These are phyloP conservation scores for Berkeleyomyces rouxiae DNA, from an alignment of 2,329 filamentous ascomycete species.

Conservation along the genomic window DNA sequence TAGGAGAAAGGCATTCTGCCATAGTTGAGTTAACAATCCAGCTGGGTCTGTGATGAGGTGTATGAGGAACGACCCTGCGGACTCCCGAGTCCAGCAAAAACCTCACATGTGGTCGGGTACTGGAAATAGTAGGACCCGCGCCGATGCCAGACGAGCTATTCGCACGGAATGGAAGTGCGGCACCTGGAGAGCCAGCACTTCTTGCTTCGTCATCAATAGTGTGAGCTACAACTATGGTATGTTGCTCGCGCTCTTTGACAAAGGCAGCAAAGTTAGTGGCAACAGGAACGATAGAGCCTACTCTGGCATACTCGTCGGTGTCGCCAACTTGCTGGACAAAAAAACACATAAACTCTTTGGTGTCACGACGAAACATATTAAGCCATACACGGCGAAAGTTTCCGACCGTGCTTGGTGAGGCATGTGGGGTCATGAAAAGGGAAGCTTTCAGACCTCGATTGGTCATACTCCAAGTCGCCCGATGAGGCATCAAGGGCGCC, in stretches of 20 bases:
- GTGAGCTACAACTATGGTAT: slow-evolving; percentile 12
- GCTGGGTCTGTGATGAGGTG: slow-evolving; percentile 7
- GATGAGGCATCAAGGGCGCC: slow-evolving; percentile 11
- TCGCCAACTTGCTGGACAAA: slow-evolving; percentile 13
- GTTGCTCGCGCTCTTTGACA: slow-evolving; percentile 7
- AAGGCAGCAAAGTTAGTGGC: slow-evolving; percentile 9
- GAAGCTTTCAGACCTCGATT: slow-evolving; percentile 11
- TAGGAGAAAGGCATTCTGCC: slow-evolving; percentile 8
- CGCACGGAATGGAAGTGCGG: not conserved
- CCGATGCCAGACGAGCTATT: not conserved
- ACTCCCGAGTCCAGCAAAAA: slow-evolving; percentile 8
- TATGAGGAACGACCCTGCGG: slow-evolving; percentile 8
- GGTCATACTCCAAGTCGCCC: slow-evolving; percentile 9
- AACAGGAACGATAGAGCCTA: slow-evolving; percentile 9
- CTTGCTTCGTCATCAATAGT: not conserved
- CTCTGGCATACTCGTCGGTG: slow-evolving; percentile 10
- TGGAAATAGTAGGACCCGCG: not conserved
- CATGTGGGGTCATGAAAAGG: slow-evolving; percentile 12
- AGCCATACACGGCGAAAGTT: slow-evolving; percentile 14
- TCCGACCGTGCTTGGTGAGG: slow-evolving; percentile 5
- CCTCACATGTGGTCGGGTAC: slow-evolving; percentile 5
- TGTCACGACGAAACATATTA: slow-evolving; percentile 7
- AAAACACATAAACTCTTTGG: slow-evolving; percentile 13
- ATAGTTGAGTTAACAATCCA: slow-evolving; percentile 4
- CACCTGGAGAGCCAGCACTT: not conserved